Conservation (phyloP, 441 rosid species). For the Corymbia calophylla region DNA sequence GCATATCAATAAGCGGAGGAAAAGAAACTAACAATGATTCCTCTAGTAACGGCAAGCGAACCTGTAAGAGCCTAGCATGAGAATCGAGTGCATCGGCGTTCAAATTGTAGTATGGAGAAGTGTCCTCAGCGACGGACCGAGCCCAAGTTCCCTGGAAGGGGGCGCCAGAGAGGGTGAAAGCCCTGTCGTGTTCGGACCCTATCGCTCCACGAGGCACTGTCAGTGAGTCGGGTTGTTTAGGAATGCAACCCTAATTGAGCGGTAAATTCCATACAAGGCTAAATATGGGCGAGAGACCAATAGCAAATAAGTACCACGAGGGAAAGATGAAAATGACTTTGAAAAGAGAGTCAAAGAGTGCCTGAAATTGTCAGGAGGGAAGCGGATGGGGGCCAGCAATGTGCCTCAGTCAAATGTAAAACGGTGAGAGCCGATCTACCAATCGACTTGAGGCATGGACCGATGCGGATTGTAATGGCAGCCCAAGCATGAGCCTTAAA, state of each 20-base stretch:
- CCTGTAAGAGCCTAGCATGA: too few species aligned
- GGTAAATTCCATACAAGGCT: background rate
- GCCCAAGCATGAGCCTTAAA: too few species aligned
- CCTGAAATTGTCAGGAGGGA: background rate
- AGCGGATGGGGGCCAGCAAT: background rate
- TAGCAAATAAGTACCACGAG: background rate
- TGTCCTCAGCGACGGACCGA: background rate
- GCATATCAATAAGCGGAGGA: too few species aligned
- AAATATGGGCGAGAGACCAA: background rate
- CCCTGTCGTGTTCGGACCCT: too few species aligned
- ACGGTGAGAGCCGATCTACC: background rate
- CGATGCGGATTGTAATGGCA: too few species aligned
- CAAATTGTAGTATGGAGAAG: too few species aligned
- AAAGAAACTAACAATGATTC: too few species aligned
- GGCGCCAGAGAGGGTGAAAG: background rate
- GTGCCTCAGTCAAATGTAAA: background rate
- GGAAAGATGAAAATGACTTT: background rate
- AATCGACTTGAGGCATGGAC: background rate
- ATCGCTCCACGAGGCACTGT: too few species aligned
- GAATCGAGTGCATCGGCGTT: too few species aligned
- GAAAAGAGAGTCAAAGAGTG: background rate
- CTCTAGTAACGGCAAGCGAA: too few species aligned
- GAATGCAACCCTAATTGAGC: background rate
- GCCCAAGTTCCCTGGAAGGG: background rate
- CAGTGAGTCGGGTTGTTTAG: background rate